A percentile compares a stretch with the other conserved stretches of the same genome.
These are phyloP conservation scores for Cryptococcus jaspeensis DNA, from an alignment of 1,284 basidiomycete genomes.

Conservation along the genomic window DNA sequence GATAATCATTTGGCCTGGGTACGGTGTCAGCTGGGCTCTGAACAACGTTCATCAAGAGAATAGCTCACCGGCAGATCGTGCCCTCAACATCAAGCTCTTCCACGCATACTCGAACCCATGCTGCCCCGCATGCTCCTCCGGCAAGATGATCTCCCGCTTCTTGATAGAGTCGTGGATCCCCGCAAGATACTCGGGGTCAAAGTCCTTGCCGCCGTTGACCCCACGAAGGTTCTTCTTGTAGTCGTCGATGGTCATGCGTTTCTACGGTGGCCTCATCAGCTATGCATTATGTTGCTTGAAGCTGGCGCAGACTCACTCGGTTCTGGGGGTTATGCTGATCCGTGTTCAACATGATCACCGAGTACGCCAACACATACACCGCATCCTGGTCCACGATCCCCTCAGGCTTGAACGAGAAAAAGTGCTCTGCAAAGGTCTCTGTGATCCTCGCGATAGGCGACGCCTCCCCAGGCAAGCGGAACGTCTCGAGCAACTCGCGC, in stretches of 20 bases:
- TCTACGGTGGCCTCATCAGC: conserved; percentile 56
- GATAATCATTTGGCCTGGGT: conserved; percentile 68
- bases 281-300: neutral
- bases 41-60: neutral
- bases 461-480: conserved; percentile 91
- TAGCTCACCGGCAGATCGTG: conserved; percentile 69
- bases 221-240: conserved; percentile 90
- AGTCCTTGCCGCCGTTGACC: conserved; percentile 84
- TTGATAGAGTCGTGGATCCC: conserved; percentile 91
- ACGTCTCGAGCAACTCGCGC: conserved; percentile 89
- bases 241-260: conserved; percentile 95
- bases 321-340: conserved; percentile 97
- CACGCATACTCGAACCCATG: conserved; percentile 98
- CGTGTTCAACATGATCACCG: conserved; percentile 98
- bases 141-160: conserved; percentile 93
- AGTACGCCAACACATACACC: conserved; percentile 90
- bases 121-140: conserved; percentile 95
- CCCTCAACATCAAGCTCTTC: conserved; percentile 87
- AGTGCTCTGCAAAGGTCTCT: conserved; percentile 88
- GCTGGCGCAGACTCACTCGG: conserved; percentile 58
- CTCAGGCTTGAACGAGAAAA: conserved; percentile 80
- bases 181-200: conserved; percentile 79
- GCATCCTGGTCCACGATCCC: conserved; percentile 91
- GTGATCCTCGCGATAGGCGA: conserved; percentile 95
- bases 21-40: neutral